Conservation (phyloP, 768 basidiomycete genomes). For the Epithele typhae region DNA sequence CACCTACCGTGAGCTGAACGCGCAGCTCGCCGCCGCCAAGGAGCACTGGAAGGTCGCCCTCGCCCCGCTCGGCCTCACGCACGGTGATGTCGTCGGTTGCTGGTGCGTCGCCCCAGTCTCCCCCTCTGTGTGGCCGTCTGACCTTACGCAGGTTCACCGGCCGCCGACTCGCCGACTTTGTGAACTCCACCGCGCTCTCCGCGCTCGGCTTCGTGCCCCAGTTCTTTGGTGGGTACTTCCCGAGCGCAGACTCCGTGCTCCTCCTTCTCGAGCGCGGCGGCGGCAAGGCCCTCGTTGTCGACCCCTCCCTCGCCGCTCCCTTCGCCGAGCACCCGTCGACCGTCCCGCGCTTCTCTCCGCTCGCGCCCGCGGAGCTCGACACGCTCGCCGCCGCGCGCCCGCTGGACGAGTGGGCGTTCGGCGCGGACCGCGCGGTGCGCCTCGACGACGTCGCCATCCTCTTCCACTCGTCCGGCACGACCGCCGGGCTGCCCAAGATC, state of each 20-base stretch:
- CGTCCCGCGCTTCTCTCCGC: not conserved
- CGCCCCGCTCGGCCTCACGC: not conserved
- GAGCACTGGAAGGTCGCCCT: not conserved
- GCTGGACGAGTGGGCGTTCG: not conserved
- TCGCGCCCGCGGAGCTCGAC: not conserved
- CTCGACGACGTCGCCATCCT: slow-evolving; percentile 9
- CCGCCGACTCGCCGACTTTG: slow-evolving; percentile 7
- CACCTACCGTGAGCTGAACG: not conserved
- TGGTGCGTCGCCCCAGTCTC: slow-evolving; percentile 3
- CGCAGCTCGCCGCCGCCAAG: not conserved
- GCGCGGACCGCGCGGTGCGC: not conserved
- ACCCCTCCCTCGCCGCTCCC: not conserved
- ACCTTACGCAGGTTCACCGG: slow-evolving; percentile 15
- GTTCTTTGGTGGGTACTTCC: slow-evolving; percentile 17
- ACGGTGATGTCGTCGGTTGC: not conserved
- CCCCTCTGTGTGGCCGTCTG: not conserved
- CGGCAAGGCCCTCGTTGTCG: slow-evolving; percentile 11
- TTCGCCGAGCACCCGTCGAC: not conserved
- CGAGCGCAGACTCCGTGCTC: not conserved
- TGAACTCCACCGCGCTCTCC: slow-evolving; percentile 12
- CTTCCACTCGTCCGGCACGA: slow-evolving; percentile 19
- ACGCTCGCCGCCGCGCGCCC: not conserved
- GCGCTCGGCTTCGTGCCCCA: slow-evolving; percentile 16
- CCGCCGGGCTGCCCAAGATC: slow-evolving; percentile 15
- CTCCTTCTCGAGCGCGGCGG: slow-evolving; percentile 9